Evolutionary conservation across 257 asterid genomes (phyloP).

Genomic region (Solanum clarkiae): DNA sequence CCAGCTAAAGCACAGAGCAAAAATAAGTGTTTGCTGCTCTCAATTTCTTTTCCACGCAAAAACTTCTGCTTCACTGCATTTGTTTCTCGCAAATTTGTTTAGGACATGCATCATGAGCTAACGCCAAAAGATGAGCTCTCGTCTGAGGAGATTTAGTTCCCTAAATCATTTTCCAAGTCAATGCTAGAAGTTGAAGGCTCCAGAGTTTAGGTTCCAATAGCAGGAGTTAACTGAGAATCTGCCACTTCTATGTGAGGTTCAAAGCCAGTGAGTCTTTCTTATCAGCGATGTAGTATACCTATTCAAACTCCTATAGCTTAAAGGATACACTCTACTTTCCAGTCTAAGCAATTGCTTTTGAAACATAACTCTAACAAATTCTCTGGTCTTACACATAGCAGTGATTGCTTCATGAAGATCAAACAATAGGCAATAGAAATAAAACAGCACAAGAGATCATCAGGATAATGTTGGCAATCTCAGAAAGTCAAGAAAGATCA

Average conservation of each 20-base stretch:
- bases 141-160: background rate
- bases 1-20: background rate
- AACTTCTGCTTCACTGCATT: background rate
- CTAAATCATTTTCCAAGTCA: background rate
- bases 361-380: background rate
- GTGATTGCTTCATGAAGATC: background rate
- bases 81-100: background rate
- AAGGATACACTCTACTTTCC: background rate
- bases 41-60: background rate
- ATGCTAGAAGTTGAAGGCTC: background rate
- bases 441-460: background rate
- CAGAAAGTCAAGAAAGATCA: background rate
- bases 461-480: background rate
- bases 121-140: background rate
- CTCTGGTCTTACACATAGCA: background rate
- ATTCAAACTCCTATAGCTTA: background rate
- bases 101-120: background rate
- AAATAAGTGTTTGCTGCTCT: background rate
- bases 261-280: background rate
- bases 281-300: background rate
- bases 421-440: background rate
- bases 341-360: background rate
- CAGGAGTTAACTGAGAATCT: background rate
- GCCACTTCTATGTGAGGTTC: background rate
- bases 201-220: background rate